phyloP scores from a whole-genome alignment of 352 stramenopile species.

The Pythium aristosporum region DNA sequence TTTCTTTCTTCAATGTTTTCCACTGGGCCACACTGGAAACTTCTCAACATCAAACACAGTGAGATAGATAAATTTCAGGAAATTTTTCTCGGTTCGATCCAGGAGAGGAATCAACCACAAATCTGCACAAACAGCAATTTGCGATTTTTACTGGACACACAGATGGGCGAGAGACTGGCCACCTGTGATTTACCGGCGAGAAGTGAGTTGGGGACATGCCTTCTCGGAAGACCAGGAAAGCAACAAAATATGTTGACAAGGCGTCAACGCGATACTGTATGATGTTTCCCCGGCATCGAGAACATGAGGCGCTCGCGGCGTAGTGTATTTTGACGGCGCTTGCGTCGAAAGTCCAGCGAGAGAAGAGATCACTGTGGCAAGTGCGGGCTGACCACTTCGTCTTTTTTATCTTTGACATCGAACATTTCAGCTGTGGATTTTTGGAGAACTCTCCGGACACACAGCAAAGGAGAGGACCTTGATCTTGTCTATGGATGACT shows the following conservation, averaged over 20 bases:
- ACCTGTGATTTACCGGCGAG: background rate
- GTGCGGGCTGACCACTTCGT: constrained; percentile 17
- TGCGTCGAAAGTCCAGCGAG: too few relatives aligned
- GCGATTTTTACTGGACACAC: constrained; percentile 20
- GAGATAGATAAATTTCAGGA: too few relatives aligned
- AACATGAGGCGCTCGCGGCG: background rate
- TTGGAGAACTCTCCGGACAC: constrained; percentile 19
- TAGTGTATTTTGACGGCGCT: background rate
- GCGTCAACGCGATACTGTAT: too few relatives aligned
- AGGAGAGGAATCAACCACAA: too few relatives aligned
- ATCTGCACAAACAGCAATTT: constrained; percentile 14
- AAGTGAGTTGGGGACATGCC: constrained; percentile 4
- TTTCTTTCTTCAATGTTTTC: background rate
- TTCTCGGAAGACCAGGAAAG: background rate
- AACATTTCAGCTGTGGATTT: constrained; percentile 14
- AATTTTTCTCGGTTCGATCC: too few relatives aligned
- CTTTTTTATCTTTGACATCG: constrained; percentile 11
- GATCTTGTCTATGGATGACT: constrained; percentile 19
- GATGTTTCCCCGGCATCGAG: too few relatives aligned
- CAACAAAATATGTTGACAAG: too few relatives aligned
- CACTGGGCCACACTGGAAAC: too few relatives aligned
- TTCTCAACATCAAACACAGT: too few relatives aligned
- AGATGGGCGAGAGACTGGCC: background rate
- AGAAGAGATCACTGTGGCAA: constrained; percentile 19
- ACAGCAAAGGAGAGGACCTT: constrained; percentile 1